These are phyloP conservation scores for Pseudogymnoascus sp. DNA, from an alignment of 2,329 filamentous ascomycete species.

Conservation along the genomic window DNA sequence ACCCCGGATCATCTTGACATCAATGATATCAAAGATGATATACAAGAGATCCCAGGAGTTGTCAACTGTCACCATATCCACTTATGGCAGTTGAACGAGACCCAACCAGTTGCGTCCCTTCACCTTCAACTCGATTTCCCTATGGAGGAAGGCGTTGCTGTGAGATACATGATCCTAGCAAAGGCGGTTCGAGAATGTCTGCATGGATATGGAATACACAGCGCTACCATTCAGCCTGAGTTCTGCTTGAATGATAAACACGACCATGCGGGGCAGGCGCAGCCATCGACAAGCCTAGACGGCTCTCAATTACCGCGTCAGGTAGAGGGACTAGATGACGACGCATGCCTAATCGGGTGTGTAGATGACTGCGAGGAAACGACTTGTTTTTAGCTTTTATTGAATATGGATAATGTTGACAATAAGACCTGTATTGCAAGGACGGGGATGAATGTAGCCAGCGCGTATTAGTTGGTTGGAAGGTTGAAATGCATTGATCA, in stretches of 20 bases:
- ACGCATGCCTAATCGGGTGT: no score
- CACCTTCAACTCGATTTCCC: conserved; percentile 90
- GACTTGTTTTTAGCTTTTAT: no score
- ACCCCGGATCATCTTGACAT: conserved; percentile 83
- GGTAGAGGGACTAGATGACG: no score
- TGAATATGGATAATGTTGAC: no score
- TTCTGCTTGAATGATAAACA: conserved; percentile 51
- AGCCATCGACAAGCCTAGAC: no score
- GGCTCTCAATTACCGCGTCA: no score
- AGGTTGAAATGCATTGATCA: no score
- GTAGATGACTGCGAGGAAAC: no score
- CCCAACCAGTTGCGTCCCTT: conserved; percentile 85
- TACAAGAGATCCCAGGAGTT: conserved; percentile 75
- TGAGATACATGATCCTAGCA: conserved; percentile 85
- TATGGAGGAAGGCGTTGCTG: conserved; percentile 63
- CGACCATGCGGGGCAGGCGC: no score
- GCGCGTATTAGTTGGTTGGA: no score
- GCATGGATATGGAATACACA: conserved; percentile 93
- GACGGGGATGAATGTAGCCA: no score
- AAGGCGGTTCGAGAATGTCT: conserved; percentile 77
- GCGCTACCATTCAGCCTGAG: conserved; percentile 93
- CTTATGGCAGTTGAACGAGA: conserved; percentile 95
- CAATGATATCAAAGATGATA: conserved; percentile 86
- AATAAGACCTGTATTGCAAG: no score
- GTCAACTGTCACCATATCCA: conserved; percentile 91